Evolutionary conservation across 2,329 filamentous ascomycete genomes (phyloP).

Genomic region (Ceratocystis alfenasii): DNA sequence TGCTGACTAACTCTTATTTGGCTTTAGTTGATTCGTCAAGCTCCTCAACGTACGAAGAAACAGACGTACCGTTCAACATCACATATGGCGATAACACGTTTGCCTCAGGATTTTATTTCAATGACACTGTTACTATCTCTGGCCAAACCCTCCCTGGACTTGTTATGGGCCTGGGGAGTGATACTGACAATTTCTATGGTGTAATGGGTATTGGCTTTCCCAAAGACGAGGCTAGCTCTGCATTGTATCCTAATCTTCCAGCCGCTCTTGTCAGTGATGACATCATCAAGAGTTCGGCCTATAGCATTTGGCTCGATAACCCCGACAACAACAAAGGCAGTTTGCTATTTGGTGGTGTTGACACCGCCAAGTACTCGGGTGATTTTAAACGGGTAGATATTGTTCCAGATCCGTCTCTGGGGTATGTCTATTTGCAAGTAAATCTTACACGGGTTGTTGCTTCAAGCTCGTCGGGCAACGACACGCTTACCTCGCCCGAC

Average conservation of each 20-base stretch:
- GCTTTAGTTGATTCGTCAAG: conserved; percentile 34
- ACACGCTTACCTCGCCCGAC: conserved; percentile 33
- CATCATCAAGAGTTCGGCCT: conserved; percentile 53
- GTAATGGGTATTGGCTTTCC: conserved; percentile 50
- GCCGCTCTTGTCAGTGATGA: conserved; percentile 50
- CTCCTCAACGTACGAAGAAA: conserved; percentile 38
- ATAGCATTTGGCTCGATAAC: conserved; percentile 58
- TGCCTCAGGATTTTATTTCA: conserved; percentile 46
- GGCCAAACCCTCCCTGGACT: conserved; percentile 40
- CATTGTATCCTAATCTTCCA: conserved; percentile 47
- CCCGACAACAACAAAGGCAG: conserved; percentile 50
- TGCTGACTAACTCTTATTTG: conserved; percentile 17
- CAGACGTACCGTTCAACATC: conserved; percentile 43
- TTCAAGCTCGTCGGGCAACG: conserved; percentile 38
- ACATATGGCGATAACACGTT: conserved; percentile 50
- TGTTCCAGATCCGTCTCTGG: conserved; percentile 32
- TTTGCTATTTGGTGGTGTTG: conserved; percentile 71
- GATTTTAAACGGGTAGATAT: conserved; percentile 50
- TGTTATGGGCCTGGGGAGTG: conserved; percentile 45
- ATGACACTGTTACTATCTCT: conserved; percentile 45
- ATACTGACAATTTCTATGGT: conserved; percentile 45
- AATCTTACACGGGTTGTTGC: conserved; percentile 38
- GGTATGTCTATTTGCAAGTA: conserved; percentile 39
- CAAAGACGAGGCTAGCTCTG: conserved; percentile 37
- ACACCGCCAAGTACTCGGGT: conserved; percentile 60